Conservation (phyloP, 192 early-diverging fungal species). For the Entophlyctis luteolus region DNA sequence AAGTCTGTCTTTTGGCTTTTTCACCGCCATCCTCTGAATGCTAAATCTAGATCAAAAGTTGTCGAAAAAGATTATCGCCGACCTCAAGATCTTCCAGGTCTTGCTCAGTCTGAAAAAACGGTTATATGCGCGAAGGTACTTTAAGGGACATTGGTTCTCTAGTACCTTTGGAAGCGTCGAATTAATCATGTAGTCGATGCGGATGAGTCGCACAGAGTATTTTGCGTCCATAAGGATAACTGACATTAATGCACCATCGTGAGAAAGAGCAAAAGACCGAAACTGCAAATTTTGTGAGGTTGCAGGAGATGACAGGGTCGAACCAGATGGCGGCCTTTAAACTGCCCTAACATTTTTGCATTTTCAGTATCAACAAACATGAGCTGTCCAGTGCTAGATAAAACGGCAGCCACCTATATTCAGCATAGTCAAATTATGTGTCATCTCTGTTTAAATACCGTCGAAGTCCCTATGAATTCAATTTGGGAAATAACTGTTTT, state of each 20-base stretch:
- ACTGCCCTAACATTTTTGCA: slow-evolving; percentile 38
- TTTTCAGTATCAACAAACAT: slow-evolving; percentile 41
- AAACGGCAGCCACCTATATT: slow-evolving; percentile 33
- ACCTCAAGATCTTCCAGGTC: not conserved
- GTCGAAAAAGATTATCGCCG: not conserved
- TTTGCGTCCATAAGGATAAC: slow-evolving; percentile 31
- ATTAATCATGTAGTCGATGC: slow-evolving; percentile 37
- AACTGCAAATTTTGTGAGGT: slow-evolving; percentile 23
- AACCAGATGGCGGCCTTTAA: slow-evolving; percentile 31
- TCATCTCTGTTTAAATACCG: slow-evolving; percentile 12
- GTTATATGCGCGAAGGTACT: no score
- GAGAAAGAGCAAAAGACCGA: slow-evolving; percentile 37
- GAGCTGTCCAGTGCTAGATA: slow-evolving; percentile 43
- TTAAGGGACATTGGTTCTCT: not conserved
- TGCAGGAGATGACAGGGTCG: not conserved
- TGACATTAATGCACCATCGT: slow-evolving; percentile 40
- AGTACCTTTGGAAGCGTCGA: not conserved
- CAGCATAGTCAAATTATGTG: not conserved
- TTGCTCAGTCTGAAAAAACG: not conserved
- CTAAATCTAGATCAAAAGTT: no score
- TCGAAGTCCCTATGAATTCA: slow-evolving; percentile 37
- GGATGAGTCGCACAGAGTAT: slow-evolving; percentile 29
- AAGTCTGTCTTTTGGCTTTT: not conserved
- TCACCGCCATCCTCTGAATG: not conserved
- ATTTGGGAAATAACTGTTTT: slow-evolving; percentile 33